phyloP scores from a whole-genome alignment of 441 rosid genomes.

The Aleurites moluccanus region DNA sequence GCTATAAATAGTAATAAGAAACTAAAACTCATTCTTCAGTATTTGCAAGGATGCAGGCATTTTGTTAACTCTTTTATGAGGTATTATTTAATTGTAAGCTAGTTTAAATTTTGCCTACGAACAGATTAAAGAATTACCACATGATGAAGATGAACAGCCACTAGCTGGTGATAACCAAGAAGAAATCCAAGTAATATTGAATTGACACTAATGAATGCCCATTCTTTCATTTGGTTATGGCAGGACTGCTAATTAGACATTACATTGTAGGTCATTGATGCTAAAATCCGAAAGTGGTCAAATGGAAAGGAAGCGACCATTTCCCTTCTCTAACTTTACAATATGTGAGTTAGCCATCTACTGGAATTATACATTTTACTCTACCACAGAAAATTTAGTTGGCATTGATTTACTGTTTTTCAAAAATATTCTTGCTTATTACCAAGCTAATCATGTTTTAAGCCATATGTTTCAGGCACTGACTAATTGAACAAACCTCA shows the following conservation, averaged over 20 bases:
- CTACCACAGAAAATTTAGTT: background rate
- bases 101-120: constrained; percentile 9
- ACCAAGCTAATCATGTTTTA: background rate
- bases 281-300: constrained; percentile 73
- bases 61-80: background rate
- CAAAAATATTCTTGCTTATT: background rate
- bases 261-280: constrained; percentile 54
- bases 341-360: constrained; percentile 55
- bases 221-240: constrained; percentile 10
- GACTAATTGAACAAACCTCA: background rate
- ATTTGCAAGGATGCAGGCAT: background rate
- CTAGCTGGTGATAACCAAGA: constrained; percentile 36
- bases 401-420: background rate
- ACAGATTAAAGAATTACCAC: constrained; percentile 63
- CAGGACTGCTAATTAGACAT: constrained; percentile 10
- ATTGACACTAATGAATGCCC: constrained; percentile 7
- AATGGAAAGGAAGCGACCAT: constrained; percentile 87
- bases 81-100: constrained; percentile 5
- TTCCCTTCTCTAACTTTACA: constrained; percentile 82
- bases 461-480: background rate
- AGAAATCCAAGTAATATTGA: constrained; percentile 51
- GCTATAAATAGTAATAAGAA: background rate
- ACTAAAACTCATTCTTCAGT: background rate
- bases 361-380: background rate
- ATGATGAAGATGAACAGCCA: constrained; percentile 41